A percentile compares a stretch with the other conserved stretches of the same genome.
phyloP scores from a whole-genome alignment of 2,329 filamentous ascomycete species.

The Colletotrichum caudatum region DNA sequence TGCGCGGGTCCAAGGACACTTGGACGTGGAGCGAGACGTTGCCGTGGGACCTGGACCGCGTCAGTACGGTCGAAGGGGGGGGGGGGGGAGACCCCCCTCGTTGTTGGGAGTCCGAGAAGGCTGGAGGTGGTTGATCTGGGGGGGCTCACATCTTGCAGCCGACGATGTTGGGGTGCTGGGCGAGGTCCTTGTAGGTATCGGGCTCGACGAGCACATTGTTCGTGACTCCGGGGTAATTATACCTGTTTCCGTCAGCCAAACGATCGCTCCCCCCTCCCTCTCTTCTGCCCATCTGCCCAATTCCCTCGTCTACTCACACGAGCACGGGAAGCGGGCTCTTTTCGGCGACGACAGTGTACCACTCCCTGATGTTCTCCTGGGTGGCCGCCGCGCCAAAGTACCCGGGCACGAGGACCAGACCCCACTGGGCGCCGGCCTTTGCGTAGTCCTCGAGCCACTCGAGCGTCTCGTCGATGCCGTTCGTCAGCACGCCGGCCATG shows the following conservation, averaged over 20 bases:
- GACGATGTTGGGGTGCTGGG: slow-evolving; percentile 73
- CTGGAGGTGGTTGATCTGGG: too few species aligned
- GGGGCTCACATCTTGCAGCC: slow-evolving; percentile 69
- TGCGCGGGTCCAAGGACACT: slow-evolving; percentile 70
- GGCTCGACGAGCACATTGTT: slow-evolving; percentile 72
- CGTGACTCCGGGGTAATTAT: slow-evolving; percentile 73
- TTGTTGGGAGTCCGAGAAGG: too few species aligned
- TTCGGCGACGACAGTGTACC: slow-evolving; percentile 72
- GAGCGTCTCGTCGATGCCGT: slow-evolving; percentile 66
- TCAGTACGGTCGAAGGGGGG: background rate
- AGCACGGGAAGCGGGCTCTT: slow-evolving; percentile 70
- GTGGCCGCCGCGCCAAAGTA: slow-evolving; percentile 72
- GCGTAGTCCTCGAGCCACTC: slow-evolving; percentile 67
- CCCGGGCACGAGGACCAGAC: slow-evolving; percentile 72
- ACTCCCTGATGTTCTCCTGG: slow-evolving; percentile 70
- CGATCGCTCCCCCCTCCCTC: background rate
- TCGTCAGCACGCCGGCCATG: slow-evolving; percentile 63
- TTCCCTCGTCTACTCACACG: slow-evolving; percentile 56
- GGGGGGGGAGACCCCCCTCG: background rate
- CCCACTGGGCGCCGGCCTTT: slow-evolving; percentile 70
- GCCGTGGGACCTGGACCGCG: slow-evolving; percentile 63
- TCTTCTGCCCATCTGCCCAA: background rate
- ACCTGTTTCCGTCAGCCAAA: slow-evolving; percentile 48
- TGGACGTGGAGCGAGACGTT: slow-evolving; percentile 74
- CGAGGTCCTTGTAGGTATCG: slow-evolving; percentile 68